Conservation (phyloP, 495 filamentous ascomycete species). For the Glarea lozoyensis region DNA sequence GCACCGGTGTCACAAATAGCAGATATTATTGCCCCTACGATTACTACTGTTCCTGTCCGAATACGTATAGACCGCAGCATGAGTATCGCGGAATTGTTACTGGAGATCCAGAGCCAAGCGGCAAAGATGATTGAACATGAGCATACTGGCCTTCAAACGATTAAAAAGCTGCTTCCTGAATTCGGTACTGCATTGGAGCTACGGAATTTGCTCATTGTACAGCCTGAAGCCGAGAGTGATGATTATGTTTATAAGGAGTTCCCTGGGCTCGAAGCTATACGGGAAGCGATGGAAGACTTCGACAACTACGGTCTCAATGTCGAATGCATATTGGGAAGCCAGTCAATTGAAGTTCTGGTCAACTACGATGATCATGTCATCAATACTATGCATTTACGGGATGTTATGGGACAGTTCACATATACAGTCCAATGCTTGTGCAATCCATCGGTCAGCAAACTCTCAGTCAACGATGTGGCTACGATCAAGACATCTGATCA, state of each 20-base stretch:
- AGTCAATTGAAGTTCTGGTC: background rate
- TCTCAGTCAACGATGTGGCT: background rate
- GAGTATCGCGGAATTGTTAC: background rate
- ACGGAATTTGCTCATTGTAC: background rate
- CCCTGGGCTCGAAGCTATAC: background rate
- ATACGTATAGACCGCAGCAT: background rate
- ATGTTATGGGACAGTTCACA: background rate
- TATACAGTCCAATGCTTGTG: background rate
- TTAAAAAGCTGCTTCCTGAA: background rate
- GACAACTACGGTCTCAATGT: background rate
- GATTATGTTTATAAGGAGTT: background rate
- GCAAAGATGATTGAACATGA: background rate
- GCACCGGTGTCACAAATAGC: background rate
- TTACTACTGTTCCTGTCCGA: slow-evolving; percentile 4
- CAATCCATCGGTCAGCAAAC: background rate
- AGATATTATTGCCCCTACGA: background rate
- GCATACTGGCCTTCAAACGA: background rate
- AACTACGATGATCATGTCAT: background rate
- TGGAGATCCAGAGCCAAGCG: background rate
- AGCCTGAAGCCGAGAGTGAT: background rate
- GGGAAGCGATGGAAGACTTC: background rate
- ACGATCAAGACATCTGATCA: background rate
- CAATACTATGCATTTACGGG: background rate
- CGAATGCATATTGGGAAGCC: background rate
- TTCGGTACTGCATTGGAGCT: background rate